Evolutionary conservation across 257 asterid species (phyloP).

Genomic region (Handroanthus guayacan): DNA sequence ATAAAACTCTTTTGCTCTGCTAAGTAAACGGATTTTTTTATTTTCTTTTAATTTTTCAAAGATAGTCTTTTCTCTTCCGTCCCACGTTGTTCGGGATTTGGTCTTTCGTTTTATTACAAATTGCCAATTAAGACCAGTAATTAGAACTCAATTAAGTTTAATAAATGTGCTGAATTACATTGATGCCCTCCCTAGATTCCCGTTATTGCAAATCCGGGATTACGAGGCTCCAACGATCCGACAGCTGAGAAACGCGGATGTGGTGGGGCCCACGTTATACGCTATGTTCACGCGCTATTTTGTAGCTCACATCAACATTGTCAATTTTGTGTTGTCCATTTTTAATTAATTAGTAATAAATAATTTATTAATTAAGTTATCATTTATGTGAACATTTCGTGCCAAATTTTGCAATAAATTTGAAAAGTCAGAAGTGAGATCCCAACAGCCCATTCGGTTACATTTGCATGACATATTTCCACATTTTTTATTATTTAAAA

Average conservation of each 20-base stretch:
- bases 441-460: background rate
- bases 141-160: slow-evolving; percentile 25
- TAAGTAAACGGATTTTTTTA: slow-evolving; percentile 38
- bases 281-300: slow-evolving; percentile 35
- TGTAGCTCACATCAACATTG: background rate
- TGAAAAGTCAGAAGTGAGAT: too few relatives aligned
- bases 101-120: slow-evolving; percentile 48
- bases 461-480: background rate
- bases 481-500: too few relatives aligned
- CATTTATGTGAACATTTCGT: too few relatives aligned
- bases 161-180: slow-evolving; percentile 32
- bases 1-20: slow-evolving; percentile 28
- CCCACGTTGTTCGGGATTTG: slow-evolving; percentile 77
- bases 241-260: slow-evolving; percentile 44
- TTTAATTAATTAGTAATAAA: too few relatives aligned
- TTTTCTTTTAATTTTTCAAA: background rate
- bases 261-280: slow-evolving; percentile 46
- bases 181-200: slow-evolving; percentile 48
- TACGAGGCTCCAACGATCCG: background rate
- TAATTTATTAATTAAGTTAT: too few relatives aligned
- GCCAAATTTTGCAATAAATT: too few relatives aligned
- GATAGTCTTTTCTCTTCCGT: slow-evolving; percentile 40
- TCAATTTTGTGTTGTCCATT: too few relatives aligned
- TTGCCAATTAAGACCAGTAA: slow-evolving; percentile 13
- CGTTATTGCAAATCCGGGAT: slow-evolving; percentile 42